Evolutionary conservation across 2,329 filamentous ascomycete genomes (phyloP).

Genomic region (Didymella lethalis): DNA sequence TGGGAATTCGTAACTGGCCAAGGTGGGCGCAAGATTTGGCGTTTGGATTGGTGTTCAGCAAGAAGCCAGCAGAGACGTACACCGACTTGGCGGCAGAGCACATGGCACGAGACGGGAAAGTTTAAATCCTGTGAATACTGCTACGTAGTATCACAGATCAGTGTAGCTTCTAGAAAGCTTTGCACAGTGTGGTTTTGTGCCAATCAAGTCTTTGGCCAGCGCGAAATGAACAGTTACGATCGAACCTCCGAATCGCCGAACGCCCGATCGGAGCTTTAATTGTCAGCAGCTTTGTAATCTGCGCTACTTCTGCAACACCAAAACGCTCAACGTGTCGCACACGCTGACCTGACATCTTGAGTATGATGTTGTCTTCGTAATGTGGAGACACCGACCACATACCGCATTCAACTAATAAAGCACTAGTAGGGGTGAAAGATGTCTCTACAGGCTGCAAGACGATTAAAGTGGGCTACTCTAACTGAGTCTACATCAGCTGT

Average conservation of each 20-base stretch:
- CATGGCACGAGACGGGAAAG: not conserved
- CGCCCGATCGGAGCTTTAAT: not conserved
- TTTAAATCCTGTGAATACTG: not conserved
- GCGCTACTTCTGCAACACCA: not conserved
- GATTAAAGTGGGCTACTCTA: too few species aligned
- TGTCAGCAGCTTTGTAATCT: slow-evolving; percentile 12
- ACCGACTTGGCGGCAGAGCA: not conserved
- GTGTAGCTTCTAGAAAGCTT: too few species aligned
- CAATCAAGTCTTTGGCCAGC: too few species aligned
- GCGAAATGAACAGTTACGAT: not conserved
- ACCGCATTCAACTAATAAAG: not conserved
- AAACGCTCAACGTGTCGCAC: not conserved
- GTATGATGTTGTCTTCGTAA: not conserved
- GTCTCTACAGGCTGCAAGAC: too few species aligned
- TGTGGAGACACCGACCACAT: not conserved
- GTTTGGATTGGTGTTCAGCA: slow-evolving; percentile 24
- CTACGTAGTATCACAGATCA: too few species aligned
- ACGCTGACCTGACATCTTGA: not conserved
- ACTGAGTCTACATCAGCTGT: too few species aligned
- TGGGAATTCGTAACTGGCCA: slow-evolving; percentile 30
- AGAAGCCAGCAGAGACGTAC: not conserved
- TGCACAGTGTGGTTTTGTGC: too few species aligned
- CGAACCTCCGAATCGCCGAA: not conserved
- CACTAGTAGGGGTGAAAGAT: too few species aligned
- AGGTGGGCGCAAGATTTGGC: slow-evolving; percentile 38